Evolutionary conservation across 2,329 filamentous ascomycete species (phyloP).

Genomic region (Pestalotiopsis sp.): DNA sequence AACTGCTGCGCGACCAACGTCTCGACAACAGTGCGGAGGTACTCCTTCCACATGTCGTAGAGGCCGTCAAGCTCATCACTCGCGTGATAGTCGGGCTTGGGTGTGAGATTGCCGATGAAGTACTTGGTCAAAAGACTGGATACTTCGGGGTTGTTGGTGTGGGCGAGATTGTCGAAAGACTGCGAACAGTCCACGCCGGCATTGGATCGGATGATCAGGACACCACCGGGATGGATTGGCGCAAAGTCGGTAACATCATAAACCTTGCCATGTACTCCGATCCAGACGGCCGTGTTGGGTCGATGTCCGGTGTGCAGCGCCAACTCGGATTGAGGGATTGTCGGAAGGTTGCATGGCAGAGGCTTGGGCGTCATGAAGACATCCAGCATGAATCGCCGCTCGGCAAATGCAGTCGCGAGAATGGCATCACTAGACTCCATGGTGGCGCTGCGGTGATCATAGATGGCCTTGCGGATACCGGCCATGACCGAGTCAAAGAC

Average conservation of each 20-base stretch:
- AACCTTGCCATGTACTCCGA: conserved; percentile 54
- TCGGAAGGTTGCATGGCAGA: conserved; percentile 51
- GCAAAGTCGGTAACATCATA: conserved; percentile 58
- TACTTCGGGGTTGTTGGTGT: conserved; percentile 58
- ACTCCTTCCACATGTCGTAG: conserved; percentile 53
- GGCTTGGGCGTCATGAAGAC: conserved; percentile 60
- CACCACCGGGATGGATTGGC: conserved; percentile 56
- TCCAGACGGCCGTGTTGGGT: conserved; percentile 49
- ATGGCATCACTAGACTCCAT: conserved; percentile 54
- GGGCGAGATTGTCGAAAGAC: conserved; percentile 56
- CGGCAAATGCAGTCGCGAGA: conserved; percentile 55
- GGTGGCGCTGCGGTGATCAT: conserved; percentile 53
- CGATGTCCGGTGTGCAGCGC: conserved; percentile 54
- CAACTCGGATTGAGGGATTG: conserved; percentile 52
- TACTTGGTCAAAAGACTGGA: conserved; percentile 56
- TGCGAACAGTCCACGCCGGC: conserved; percentile 56
- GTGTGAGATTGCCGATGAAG: conserved; percentile 53
- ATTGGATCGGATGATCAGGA: conserved; percentile 56
- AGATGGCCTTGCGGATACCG: conserved; percentile 58
- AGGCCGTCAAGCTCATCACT: conserved; percentile 45
- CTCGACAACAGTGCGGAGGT: conserved; percentile 51
- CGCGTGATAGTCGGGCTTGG: conserved; percentile 49
- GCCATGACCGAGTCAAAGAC: conserved; percentile 58
- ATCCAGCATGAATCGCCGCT: conserved; percentile 59
- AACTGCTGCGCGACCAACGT: conserved; percentile 56